Conservation (phyloP, 306 rosid genomes). For the Arachis stenosperma region DNA sequence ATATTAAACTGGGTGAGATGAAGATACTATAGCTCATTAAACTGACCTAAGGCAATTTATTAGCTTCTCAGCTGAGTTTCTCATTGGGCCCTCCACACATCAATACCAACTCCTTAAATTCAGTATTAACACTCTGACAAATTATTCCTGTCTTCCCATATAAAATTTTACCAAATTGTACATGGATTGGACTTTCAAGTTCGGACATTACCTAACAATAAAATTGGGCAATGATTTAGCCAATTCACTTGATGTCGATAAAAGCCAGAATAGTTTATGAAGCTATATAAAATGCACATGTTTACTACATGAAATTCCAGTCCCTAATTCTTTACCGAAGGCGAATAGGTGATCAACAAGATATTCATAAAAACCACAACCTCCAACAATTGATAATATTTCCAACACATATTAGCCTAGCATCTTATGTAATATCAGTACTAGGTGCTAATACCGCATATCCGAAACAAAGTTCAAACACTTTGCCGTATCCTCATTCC, state of each 20-base stretch:
- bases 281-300: constrained; percentile 24
- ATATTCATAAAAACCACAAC: too few relatives aligned
- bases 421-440: too few relatives aligned
- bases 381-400: too few relatives aligned
- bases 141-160: constrained; percentile 74
- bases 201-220: constrained; percentile 77
- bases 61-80: constrained; percentile 68
- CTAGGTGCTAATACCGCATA: too few relatives aligned
- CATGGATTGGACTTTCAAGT: constrained; percentile 70
- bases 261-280: constrained; percentile 14
- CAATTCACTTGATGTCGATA: constrained; percentile 17
- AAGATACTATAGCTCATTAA: constrained; percentile 15
- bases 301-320: neutral
- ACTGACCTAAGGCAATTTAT: constrained; percentile 72
- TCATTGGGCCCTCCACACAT: constrained; percentile 95
- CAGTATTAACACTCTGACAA: constrained; percentile 73
- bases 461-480: too few relatives aligned
- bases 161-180: constrained; percentile 54
- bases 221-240: constrained; percentile 29
- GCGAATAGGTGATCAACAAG: too few relatives aligned
- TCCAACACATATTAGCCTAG: too few relatives aligned
- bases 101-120: constrained; percentile 71
- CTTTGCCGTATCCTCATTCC: too few relatives aligned
- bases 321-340: too few relatives aligned
- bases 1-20: constrained; percentile 16